Evolutionary conservation across 1,139 yeast genomes (phyloP).

Genomic region (Barnettozyma hawaiiensis): DNA sequence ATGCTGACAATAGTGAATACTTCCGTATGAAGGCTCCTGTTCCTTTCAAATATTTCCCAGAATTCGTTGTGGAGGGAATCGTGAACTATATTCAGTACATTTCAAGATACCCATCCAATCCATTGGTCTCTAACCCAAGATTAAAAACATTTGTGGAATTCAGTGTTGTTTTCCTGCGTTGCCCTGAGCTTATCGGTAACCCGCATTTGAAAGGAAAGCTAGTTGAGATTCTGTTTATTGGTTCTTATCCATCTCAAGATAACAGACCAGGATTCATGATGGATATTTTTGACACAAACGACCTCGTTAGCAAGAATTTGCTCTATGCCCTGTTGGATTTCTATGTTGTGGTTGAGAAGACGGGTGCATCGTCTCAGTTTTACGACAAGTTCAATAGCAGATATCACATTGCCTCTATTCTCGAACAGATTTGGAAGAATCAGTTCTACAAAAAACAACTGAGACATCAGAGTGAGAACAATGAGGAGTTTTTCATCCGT

Average conservation of each 20-base stretch:
- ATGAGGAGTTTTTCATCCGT: conserved; percentile 79
- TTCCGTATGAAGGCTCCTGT: conserved; percentile 57
- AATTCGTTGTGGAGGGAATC: conserved; percentile 79
- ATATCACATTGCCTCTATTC: conserved; percentile 75
- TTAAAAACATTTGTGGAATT: conserved; percentile 63
- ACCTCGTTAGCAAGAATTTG: conserved; percentile 57
- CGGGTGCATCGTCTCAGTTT: conserved; percentile 93
- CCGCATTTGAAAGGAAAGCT: conserved; percentile 88
- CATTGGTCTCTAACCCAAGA: conserved; percentile 50
- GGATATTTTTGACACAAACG: conserved; percentile 56
- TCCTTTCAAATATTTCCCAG: conserved; percentile 87
- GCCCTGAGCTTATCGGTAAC: conserved; percentile 82
- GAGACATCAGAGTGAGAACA: conserved; percentile 54
- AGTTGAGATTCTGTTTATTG: conserved; percentile 74
- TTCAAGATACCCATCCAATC: conserved; percentile 53
- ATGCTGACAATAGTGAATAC: conserved; percentile 67
- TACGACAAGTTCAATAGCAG: conserved; percentile 93
- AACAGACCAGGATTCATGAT: conserved; percentile 73
- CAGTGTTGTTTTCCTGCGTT: conserved; percentile 66
- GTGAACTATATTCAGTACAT: conserved; percentile 66
- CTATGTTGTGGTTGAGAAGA: conserved; percentile 91
- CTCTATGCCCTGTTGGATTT: conserved; percentile 81
- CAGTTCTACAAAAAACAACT: conserved; percentile 64
- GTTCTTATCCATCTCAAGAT: conserved; percentile 54
- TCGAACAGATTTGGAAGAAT: conserved; percentile 80